Percentiles rank a stretch among this genome's conserved stretches.
phyloP scores from a whole-genome alignment of 805 yeast species.

The Clavispora vitiphila region DNA sequence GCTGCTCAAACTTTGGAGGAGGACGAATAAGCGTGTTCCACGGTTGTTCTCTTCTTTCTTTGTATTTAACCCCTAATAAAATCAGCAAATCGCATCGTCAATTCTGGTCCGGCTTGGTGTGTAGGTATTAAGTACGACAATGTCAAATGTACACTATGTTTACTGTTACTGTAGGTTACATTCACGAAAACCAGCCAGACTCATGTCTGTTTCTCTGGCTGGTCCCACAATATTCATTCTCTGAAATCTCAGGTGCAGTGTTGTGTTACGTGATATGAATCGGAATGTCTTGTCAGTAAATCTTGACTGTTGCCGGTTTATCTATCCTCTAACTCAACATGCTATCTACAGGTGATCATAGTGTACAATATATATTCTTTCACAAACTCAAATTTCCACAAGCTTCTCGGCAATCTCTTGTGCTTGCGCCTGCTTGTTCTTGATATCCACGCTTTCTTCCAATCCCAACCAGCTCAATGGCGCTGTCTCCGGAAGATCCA shows the following conservation, averaged over 20 bases:
- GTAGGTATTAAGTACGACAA: neutral
- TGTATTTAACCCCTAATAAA: conserved; percentile 3
- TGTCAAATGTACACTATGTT: conserved; percentile 1
- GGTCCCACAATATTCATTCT: too few relatives aligned
- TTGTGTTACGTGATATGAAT: too few relatives aligned
- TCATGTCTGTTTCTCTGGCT: too few relatives aligned
- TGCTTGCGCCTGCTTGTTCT: conserved; percentile 21
- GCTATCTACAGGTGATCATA: too few relatives aligned
- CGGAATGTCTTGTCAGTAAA: too few relatives aligned
- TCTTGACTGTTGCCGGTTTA: too few relatives aligned
- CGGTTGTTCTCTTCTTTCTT: neutral
- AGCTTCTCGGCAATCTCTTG: conserved; percentile 7
- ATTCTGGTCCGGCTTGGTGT: neutral
- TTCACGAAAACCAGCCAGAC: too few relatives aligned
- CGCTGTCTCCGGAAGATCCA: conserved; percentile 45
- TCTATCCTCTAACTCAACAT: too few relatives aligned
- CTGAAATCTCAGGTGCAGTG: too few relatives aligned
- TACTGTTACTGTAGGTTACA: too few relatives aligned
- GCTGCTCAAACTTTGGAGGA: conserved; percentile 97
- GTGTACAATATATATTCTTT: too few relatives aligned
- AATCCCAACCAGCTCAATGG: conserved; percentile 54
- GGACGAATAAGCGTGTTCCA: conserved; percentile 45
- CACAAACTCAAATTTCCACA: neutral
- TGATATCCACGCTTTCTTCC: conserved; percentile 36
- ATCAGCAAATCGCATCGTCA: conserved; percentile 3